These are phyloP conservation scores for Boletus sensibilis DNA, from an alignment of 768 basidiomycete species.

Conservation along the genomic window DNA sequence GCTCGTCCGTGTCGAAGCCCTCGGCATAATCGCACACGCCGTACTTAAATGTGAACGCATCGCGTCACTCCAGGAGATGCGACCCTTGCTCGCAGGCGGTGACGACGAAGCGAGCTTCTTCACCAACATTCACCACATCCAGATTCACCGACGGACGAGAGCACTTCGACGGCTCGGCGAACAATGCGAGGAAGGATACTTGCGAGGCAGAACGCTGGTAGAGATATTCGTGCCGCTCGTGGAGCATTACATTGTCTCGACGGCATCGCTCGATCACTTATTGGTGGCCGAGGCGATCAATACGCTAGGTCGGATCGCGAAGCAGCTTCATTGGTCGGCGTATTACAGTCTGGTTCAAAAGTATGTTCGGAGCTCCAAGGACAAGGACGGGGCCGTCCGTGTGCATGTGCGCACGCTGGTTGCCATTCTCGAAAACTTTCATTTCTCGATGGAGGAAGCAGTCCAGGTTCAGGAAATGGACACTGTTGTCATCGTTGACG, in stretches of 20 bases:
- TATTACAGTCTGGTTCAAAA: constrained; percentile 80
- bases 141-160: constrained; percentile 83
- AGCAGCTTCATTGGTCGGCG: constrained; percentile 75
- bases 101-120: constrained; percentile 97
- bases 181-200: constrained; percentile 58
- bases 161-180: constrained; percentile 86
- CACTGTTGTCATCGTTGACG: constrained; percentile 30
- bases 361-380: constrained; percentile 67
- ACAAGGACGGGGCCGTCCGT: constrained; percentile 71
- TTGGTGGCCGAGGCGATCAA: constrained; percentile 87
- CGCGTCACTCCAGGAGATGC: constrained; percentile 72
- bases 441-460: constrained; percentile 76
- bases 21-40: constrained; percentile 75
- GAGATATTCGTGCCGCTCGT: constrained; percentile 89
- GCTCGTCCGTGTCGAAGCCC: constrained; percentile 80
- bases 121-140: constrained; percentile 92
- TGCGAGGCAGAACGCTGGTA: constrained; percentile 68
- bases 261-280: constrained; percentile 71
- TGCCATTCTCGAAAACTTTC: constrained; percentile 84
- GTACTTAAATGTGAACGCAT: constrained; percentile 64
- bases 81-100: constrained; percentile 73
- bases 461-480: constrained; percentile 38
- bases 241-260: constrained; percentile 70
- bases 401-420: constrained; percentile 85
- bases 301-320: constrained; percentile 75